Percentiles rank a stretch among this genome's conserved stretches.
Conservation (phyloP, 139 green algal genomes). For the Desmodesmus armatus region DNA sequence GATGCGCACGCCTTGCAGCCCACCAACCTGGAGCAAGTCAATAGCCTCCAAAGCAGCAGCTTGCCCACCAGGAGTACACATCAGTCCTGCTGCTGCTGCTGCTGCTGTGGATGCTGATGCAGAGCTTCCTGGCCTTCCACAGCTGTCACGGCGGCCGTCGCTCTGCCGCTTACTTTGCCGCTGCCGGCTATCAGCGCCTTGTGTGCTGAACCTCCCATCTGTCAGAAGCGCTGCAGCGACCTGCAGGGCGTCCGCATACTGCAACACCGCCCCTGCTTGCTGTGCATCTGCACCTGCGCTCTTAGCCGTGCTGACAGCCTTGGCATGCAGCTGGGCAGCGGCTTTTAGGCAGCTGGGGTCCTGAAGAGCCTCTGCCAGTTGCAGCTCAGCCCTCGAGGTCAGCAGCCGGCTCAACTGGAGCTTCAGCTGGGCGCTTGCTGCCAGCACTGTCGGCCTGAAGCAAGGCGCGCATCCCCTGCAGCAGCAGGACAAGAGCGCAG, state of each 20-base stretch:
- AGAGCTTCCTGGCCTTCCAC: too few relatives aligned
- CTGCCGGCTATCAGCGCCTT: neutral
- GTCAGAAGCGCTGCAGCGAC: constrained; percentile 3
- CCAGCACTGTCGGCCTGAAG: neutral
- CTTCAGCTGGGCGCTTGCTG: neutral
- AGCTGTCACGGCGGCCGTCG: too few relatives aligned
- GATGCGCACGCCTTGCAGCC: neutral
- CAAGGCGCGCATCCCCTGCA: neutral
- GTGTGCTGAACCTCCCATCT: neutral
- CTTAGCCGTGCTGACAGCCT: neutral
- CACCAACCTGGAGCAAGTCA: neutral
- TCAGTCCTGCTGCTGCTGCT: neutral
- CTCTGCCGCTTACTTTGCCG: neutral
- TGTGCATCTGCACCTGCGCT: neutral
- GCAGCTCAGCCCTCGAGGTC: neutral
- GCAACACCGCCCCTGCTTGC: neutral
- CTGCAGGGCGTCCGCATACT: neutral
- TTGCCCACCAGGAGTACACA: neutral
- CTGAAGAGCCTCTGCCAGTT: neutral
- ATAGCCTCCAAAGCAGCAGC: neutral
- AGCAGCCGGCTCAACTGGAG: constrained; percentile 1
- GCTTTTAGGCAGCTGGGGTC: too few relatives aligned
- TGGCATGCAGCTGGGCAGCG: neutral
- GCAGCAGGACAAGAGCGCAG: neutral
- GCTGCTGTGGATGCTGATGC: neutral